Percentiles rank a stretch among this genome's conserved stretches.
These are phyloP conservation scores for Dactylorhiza incarnata DNA, from an alignment of 106 monocot species.

Conservation along the genomic window DNA sequence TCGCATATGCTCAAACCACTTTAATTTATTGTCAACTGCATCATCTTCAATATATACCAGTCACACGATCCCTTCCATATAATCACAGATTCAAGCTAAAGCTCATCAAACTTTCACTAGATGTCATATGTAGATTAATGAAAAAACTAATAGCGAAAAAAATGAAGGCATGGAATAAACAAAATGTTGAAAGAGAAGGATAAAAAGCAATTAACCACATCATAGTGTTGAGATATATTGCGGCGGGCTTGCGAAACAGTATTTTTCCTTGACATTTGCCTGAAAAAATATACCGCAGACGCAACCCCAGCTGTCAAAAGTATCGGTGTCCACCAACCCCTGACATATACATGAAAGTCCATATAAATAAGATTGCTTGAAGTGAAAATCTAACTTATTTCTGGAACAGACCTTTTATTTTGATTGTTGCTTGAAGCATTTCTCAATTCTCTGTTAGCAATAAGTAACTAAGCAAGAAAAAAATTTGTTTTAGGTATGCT, in stretches of 20 bases:
- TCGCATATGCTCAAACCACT: too few relatives aligned
- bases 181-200: neutral
- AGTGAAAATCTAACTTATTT: neutral
- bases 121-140: neutral
- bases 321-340: constrained; percentile 94
- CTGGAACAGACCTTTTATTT: constrained; percentile 28
- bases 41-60: too few relatives aligned
- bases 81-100: too few relatives aligned
- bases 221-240: constrained; percentile 93
- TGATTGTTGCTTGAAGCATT: constrained; percentile 18
- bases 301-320: constrained; percentile 64
- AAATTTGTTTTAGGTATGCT: neutral
- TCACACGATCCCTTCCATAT: too few relatives aligned
- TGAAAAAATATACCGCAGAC: constrained; percentile 70
- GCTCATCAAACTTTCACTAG: neutral
- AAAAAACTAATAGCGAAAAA: neutral
- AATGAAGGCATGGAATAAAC: neutral
- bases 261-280: constrained; percentile 66
- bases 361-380: neutral
- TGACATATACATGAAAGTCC: constrained; percentile 12
- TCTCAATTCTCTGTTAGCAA: constrained; percentile 61
- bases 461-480: constrained; percentile 56
- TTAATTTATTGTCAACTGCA: too few relatives aligned
- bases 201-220: constrained; percentile 44
- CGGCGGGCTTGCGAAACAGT: constrained; percentile 68